Base-by-base conservation (phyloP, 306 rosid species). In the Sophora flavescens region DNA sequence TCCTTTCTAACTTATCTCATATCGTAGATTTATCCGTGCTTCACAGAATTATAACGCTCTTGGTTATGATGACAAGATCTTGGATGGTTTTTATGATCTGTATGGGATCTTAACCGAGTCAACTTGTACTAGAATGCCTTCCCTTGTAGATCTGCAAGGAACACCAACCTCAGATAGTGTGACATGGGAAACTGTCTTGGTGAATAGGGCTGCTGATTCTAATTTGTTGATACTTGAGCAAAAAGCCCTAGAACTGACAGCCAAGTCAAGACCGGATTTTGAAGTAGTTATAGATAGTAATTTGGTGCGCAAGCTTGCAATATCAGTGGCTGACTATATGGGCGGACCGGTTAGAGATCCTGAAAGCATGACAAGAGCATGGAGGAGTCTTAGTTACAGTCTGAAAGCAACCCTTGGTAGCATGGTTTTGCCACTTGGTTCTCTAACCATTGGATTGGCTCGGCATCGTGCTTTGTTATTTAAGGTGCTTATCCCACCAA, bases 1-100 rank as follows among this genome's bases (percentile, higher is more conserved):
- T 84, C 85, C 63, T 79, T 81, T 88, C 90, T 89, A 86, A 90
- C 91, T 84, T 75, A 80, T 90, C 97, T 90, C 91, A 93, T 95
- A 87, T 88, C 82, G 79, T 92, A 92, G 99, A 91, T 86, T 92
- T 90, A 86, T 88, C 86, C 91, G 41, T 91, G 86, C 96, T 95
- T 92, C 90, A 84, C 97, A 95, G 99, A 95, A 90, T 92, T 95
- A 92, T 89, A 90, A 88, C 85, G 84, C 91, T 86, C 97, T 95
- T 82, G 85, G 97, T 83, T 95, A 88, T 74, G 99, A 95, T 78
- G 99, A 95, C 88, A 90, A 90, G 95, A 82, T 91, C 81, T 45
- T 95, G 91, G 97, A 95, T 80, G 99, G 97, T 74, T 95, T 95
- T 88, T 95, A 95, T 82, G 97, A 95, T 82, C 90, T 95, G 38